Evolutionary conservation across 2,329 filamentous ascomycete genomes (phyloP), one percentile per base, ranked within the genome.

Genomic region (Aspergillus novofumigatus): DNA sequence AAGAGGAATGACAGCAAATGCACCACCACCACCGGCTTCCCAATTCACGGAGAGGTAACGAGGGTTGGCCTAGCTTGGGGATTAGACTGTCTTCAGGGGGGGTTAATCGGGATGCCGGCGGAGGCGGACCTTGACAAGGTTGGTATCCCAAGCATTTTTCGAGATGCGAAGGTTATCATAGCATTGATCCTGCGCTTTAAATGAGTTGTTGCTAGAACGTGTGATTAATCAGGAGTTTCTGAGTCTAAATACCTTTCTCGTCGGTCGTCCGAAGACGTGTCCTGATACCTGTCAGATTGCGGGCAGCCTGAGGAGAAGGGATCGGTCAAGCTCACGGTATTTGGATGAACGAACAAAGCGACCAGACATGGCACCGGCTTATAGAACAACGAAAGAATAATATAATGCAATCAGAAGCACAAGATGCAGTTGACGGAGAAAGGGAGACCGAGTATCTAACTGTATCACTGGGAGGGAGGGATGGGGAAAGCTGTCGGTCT

Each of bases 71-170:
- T 95, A 72, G 67, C 59, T 52, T 28, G 48, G 28, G 49, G 47
- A 50, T 63, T 52, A 65, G 60, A 57, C 38, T 58, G 55, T 54
- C 67, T 65, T 56, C 56, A 53, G 62, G 28, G 56, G 25, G 5
- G 7, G 49, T 56, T 21, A 58, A 54, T 56, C 61, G 66, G 66
- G 68, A 65, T 67, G 61, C 62, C 63, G 57, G 56, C 59, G 52
- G 55, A 72, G 44, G 44, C 82, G 75, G 76, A 95, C 92, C 88
- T 97, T 97, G 79, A 97, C 85, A 72, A 99, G 81, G 80, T 99
- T 99, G 70, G 92, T 97, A 77, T 99, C 94, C 94, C 94, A 99
- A 55, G 94, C 94, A 86, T 99, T 99, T 78, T 89, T 91, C 72
- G 92, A 97, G 77, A 99, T 91, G 74, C 91, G 91, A 67, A 99